These are phyloP conservation scores for Ustilaginoidea virens DNA, from an alignment of 2,329 filamentous ascomycete species.

Conservation along the genomic window DNA sequence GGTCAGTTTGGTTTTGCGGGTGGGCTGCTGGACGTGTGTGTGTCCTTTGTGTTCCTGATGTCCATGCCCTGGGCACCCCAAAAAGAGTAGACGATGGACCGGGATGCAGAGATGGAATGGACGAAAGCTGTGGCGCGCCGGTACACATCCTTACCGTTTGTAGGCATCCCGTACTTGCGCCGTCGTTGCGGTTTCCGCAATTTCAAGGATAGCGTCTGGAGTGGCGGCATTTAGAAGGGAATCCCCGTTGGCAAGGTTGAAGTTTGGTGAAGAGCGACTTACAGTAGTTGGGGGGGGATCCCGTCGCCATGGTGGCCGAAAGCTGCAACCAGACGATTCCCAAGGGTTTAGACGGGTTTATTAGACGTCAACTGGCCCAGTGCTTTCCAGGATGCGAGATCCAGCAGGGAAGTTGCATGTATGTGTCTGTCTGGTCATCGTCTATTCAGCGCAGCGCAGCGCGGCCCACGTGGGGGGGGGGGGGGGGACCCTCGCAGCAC, in stretches of 20 bases:
- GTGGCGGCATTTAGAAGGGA: background rate
- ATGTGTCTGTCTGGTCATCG: too few relatives aligned
- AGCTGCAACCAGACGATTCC: too few relatives aligned
- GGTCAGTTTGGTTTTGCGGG: background rate
- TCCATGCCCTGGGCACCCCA: too few relatives aligned
- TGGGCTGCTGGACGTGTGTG: too few relatives aligned
- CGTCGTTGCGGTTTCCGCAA: constrained; percentile 57
- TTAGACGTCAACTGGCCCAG: too few relatives aligned
- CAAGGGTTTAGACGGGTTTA: too few relatives aligned
- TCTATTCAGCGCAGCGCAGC: too few relatives aligned
- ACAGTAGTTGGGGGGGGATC: constrained; percentile 44
- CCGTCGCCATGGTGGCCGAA: constrained; percentile 21
- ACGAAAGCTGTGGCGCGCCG: background rate
- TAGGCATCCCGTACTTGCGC: constrained; percentile 88
- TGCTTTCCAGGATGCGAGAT: too few relatives aligned
- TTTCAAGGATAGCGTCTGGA: constrained; percentile 57
- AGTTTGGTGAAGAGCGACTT: constrained; percentile 12
- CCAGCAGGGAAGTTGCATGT: too few relatives aligned
- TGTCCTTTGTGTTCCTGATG: background rate
- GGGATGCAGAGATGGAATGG: too few relatives aligned
- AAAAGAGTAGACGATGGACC: background rate
- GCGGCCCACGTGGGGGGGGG: too few relatives aligned
- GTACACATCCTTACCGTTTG: constrained; percentile 62
- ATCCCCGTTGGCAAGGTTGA: background rate
- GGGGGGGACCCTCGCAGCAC: too few relatives aligned